Conservation (phyloP, 768 basidiomycete species). For the Heimioporus sp. region DNA sequence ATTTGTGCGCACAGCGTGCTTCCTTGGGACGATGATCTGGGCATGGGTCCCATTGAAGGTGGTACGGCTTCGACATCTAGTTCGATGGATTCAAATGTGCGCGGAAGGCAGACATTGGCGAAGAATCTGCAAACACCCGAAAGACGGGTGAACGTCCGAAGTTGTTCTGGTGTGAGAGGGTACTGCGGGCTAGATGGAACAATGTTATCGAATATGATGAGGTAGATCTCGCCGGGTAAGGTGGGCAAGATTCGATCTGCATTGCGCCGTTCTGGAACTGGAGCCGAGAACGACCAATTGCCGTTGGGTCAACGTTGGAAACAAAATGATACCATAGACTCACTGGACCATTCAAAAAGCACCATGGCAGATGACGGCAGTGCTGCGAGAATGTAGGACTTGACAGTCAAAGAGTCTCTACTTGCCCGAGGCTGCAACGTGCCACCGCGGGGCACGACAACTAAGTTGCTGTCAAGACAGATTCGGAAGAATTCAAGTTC, state of each 20-base stretch:
- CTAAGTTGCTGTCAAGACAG: too few species aligned
- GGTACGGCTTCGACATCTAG: constrained; percentile 5
- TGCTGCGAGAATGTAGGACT: too few species aligned
- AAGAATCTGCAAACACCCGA: constrained; percentile 45
- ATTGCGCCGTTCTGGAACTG: constrained; percentile 27
- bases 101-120: constrained; percentile 36
- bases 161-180: constrained; percentile 8
- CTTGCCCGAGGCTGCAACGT: too few species aligned
- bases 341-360: not conserved
- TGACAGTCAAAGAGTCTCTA: too few species aligned
- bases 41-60: constrained; percentile 8
- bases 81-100: constrained; percentile 36
- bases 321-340: not conserved
- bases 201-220: constrained; percentile 39
- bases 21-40: not conserved
- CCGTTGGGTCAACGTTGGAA: not conserved
- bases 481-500: too few species aligned
- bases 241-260: constrained; percentile 16
- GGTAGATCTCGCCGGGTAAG: constrained; percentile 46
- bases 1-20: constrained; percentile 27
- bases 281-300: not conserved
- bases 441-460: too few species aligned
- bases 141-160: constrained; percentile 21
- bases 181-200: constrained; percentile 11
- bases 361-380: not conserved